A percentile compares a stretch with the other conserved stretches of the same genome.
These are phyloP conservation scores for Panellus pusillus DNA, from an alignment of 768 basidiomycete genomes.

Conservation along the genomic window DNA sequence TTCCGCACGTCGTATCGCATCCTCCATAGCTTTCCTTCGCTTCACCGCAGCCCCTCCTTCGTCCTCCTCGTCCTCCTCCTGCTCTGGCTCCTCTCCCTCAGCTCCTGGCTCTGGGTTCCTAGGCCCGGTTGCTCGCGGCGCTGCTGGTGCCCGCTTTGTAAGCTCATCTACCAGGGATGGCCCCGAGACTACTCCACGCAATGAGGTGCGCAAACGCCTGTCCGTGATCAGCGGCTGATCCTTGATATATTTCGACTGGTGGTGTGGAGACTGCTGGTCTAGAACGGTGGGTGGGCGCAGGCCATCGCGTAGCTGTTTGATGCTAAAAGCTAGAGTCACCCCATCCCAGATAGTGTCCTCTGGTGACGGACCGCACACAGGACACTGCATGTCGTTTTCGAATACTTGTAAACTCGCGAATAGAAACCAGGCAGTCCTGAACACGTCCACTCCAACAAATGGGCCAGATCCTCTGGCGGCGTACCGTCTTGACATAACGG, in stretches of 20 bases:
- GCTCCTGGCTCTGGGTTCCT: too few species aligned
- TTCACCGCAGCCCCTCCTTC: neutral
- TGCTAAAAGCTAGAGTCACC: slow-evolving; percentile 31
- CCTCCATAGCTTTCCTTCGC: neutral
- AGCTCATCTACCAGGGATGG: neutral
- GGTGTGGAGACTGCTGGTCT: slow-evolving; percentile 3
- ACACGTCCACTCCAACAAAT: slow-evolving; percentile 31
- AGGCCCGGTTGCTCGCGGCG: too few species aligned
- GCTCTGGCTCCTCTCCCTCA: too few species aligned
- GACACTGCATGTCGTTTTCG: slow-evolving; percentile 27
- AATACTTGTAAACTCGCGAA: slow-evolving; percentile 27
- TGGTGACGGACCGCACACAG: slow-evolving; percentile 27
- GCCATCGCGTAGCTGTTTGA: slow-evolving; percentile 25
- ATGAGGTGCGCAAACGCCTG: neutral
- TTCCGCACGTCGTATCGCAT: neutral
- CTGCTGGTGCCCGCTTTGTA: neutral
- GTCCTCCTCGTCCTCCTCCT: too few species aligned
- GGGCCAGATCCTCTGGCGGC: slow-evolving; percentile 1
- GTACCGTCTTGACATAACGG: slow-evolving; percentile 3
- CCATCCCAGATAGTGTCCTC: slow-evolving; percentile 35
- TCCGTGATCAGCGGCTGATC: neutral
- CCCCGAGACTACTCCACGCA: slow-evolving; percentile 8
- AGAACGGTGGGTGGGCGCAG: slow-evolving; percentile 28
- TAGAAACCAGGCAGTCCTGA: slow-evolving; percentile 35
- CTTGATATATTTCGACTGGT: neutral